phyloP scores from a whole-genome alignment of 345 rosid species.

The Cardamine resedifolia region DNA sequence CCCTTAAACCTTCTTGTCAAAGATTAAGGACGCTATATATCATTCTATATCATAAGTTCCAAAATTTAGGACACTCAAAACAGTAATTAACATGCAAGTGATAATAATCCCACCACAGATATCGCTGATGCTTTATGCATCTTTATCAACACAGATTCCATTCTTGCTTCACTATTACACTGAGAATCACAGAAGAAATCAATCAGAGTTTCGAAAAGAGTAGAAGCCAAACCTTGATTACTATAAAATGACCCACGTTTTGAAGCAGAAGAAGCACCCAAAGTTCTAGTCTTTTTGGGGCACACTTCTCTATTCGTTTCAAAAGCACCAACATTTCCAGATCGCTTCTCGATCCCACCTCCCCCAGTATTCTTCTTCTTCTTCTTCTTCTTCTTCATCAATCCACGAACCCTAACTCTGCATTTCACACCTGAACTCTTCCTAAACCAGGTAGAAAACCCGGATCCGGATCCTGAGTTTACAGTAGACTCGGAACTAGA shows the following conservation, averaged over 20 bases:
- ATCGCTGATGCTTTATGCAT: not conserved
- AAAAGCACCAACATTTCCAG: constrained; percentile 36
- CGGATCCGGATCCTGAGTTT: constrained; percentile 28
- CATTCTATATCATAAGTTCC: not conserved
- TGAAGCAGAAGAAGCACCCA: constrained; percentile 31
- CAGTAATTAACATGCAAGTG: constrained; percentile 13
- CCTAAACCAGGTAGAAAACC: constrained; percentile 9
- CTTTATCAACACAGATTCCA: not conserved
- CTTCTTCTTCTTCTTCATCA: constrained; percentile 23
- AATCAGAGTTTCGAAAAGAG: not conserved
- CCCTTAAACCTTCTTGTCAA: not conserved
- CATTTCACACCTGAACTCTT: constrained; percentile 41
- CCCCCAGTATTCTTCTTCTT: not conserved
- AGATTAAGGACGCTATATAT: not conserved
- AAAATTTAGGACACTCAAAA: not conserved
- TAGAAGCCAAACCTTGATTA: constrained; percentile 47
- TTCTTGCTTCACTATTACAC: not conserved
- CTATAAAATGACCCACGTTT: constrained; percentile 44
- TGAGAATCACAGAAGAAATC: constrained; percentile 7
- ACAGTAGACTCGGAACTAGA: constrained; percentile 55
- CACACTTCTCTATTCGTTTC: constrained; percentile 44
- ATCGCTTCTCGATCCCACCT: constrained; percentile 37
- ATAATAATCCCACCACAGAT: not conserved
- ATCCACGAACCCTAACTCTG: constrained; percentile 30
- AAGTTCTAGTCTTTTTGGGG: constrained; percentile 65